Percentiles rank a stretch among this genome's conserved stretches.
Evolutionary conservation across 2,329 filamentous ascomycete species (phyloP).

Genomic region (Orbilia brochopaga): DNA sequence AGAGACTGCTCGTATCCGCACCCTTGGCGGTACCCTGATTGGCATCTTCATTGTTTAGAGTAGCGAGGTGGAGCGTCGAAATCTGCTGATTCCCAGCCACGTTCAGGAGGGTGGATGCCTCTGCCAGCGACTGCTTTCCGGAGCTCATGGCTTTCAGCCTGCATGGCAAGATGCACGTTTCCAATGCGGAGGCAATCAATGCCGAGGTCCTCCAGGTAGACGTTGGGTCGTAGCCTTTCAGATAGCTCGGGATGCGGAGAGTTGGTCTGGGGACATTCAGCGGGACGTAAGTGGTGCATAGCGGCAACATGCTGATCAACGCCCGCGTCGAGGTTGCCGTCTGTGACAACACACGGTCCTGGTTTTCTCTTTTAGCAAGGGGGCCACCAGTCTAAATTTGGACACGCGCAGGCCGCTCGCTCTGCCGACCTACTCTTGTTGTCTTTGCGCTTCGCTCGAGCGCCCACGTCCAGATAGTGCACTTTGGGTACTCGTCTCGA

Average conservation of each 20-base stretch:
- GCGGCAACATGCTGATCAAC: constrained; percentile 34
- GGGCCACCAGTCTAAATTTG: constrained; percentile 21
- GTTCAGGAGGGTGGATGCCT: constrained; percentile 32
- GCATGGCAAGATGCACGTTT: constrained; percentile 35
- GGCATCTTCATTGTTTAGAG: constrained; percentile 10
- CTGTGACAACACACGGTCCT: constrained; percentile 38
- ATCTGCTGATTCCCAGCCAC: constrained; percentile 44
- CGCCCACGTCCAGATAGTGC: constrained; percentile 84
- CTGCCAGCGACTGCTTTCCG: constrained; percentile 24
- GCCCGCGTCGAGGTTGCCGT: constrained; percentile 29
- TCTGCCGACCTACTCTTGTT: constrained; percentile 61
- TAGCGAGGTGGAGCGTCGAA: constrained; percentile 33
- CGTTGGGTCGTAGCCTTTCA: constrained; percentile 32
- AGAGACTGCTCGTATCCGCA: constrained; percentile 18
- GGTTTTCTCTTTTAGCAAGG: constrained; percentile 28
- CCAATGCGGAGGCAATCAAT: constrained; percentile 33
- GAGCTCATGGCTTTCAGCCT: constrained; percentile 31
- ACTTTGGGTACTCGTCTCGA: constrained; percentile 83
- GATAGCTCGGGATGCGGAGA: constrained; percentile 25
- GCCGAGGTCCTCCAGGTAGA: constrained; percentile 43
- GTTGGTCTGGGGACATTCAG: constrained; percentile 41
- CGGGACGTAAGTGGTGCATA: constrained; percentile 43
- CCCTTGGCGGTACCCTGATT: constrained; percentile 24
- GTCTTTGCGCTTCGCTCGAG: constrained; percentile 69
- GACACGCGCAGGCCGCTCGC: neutral